A percentile compares a stretch with the other conserved stretches of the same genome.
Evolutionary conservation across 2,329 filamentous ascomycete genomes (phyloP).

Genomic region (Scytalidium lignicola): DNA sequence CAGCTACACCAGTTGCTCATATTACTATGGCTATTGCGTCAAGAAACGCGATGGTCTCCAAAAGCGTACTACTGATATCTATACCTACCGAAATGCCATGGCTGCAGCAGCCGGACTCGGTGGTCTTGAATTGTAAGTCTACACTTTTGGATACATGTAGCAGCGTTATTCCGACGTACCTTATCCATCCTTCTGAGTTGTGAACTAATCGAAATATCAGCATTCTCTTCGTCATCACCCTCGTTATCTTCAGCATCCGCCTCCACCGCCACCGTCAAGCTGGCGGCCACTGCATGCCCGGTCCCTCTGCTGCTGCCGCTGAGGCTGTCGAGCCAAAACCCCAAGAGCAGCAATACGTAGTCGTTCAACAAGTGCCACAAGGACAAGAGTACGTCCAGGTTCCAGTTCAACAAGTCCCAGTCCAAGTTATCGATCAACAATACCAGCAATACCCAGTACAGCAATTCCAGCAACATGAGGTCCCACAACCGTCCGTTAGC

Average conservation of each 20-base stretch:
- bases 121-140: constrained; percentile 15
- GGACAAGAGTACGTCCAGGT: neutral
- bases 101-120: constrained; percentile 13
- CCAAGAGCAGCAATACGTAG: neutral
- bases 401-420: neutral
- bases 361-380: neutral
- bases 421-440: neutral
- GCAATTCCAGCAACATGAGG: neutral
- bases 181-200: too few species aligned
- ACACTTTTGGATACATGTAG: too few species aligned
- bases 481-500: neutral
- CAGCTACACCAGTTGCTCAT: constrained; percentile 8
- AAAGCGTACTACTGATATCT: constrained; percentile 4
- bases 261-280: constrained; percentile 13
- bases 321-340: neutral
- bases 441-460: neutral
- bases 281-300: constrained; percentile 11
- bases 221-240: constrained; percentile 12
- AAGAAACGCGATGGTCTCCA: constrained; percentile 8
- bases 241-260: constrained; percentile 6
- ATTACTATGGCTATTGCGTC: constrained; percentile 7
- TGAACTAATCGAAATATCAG: constrained; percentile 2
- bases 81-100: constrained; percentile 14
- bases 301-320: neutral
- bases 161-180: too few species aligned